phyloP scores from a whole-genome alignment of 345 rosid genomes.

The Bretschneidera sinensis region DNA sequence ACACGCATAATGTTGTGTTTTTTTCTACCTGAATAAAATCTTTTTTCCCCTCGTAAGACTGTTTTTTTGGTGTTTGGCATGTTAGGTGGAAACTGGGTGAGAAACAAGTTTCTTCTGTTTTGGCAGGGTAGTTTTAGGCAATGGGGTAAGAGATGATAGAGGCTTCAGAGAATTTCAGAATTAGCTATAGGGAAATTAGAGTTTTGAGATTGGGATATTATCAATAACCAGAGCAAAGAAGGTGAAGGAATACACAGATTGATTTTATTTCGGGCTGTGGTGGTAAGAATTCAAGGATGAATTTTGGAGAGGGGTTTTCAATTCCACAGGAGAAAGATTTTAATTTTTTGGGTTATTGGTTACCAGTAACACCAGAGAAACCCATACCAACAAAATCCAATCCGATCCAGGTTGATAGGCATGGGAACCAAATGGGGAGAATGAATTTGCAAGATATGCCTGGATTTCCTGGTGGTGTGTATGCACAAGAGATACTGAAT shows the following conservation, averaged over 20 bases:
- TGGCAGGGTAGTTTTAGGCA: slow-evolving; percentile 14
- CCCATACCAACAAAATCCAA: slow-evolving; percentile 25
- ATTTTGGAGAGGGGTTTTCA: slow-evolving; percentile 28
- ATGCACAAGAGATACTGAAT: slow-evolving; percentile 14
- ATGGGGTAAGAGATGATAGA: slow-evolving; percentile 13
- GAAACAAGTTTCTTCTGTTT: slow-evolving; percentile 17
- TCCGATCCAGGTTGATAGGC: slow-evolving; percentile 14
- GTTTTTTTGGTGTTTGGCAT: slow-evolving; percentile 3
- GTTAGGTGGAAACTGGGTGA: slow-evolving; percentile 19
- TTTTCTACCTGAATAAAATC: slow-evolving; percentile 8
- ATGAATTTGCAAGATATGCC: slow-evolving; percentile 28
- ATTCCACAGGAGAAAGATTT: slow-evolving; percentile 25
- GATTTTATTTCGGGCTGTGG: slow-evolving; percentile 8
- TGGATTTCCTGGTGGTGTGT: slow-evolving; percentile 24
- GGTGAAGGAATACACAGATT: slow-evolving; percentile 8
- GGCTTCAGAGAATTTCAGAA: not conserved
- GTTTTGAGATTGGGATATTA: no score
- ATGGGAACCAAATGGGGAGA: slow-evolving; percentile 20
- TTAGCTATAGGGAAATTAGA: slow-evolving; percentile 8
- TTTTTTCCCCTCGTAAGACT: slow-evolving; percentile 3
- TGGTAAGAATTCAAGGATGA: slow-evolving; percentile 29
- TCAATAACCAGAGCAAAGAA: slow-evolving; percentile 3
- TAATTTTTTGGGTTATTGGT: slow-evolving; percentile 35
- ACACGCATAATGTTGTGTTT: no score
- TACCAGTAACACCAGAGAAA: slow-evolving; percentile 42